Evolutionary conservation across 108 stramenopile genomes (phyloP).

Genomic region (Conticribra guillardii): DNA sequence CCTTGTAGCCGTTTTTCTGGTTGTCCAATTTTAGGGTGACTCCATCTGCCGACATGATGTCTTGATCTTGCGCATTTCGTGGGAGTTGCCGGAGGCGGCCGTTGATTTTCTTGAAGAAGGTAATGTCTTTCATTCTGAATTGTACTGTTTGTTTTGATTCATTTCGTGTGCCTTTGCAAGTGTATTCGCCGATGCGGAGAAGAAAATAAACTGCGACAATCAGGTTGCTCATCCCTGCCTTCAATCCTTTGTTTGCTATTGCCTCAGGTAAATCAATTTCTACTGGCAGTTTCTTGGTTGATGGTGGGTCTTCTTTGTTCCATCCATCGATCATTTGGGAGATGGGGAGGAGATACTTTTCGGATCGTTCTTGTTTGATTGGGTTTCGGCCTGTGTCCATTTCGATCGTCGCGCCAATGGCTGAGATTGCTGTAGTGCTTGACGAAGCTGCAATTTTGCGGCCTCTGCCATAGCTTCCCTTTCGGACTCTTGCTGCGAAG

Average conservation of each 20-base stretch:
- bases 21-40: slow-evolving; percentile 18
- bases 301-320: neutral
- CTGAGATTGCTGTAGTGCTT: slow-evolving; percentile 12
- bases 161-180: neutral
- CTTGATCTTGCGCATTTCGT: neutral
- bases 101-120: slow-evolving; percentile 2
- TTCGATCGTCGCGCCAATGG: slow-evolving; percentile 14
- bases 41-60: neutral
- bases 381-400: neutral
- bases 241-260: neutral
- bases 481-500: neutral
- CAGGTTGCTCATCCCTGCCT: neutral
- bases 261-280: neutral
- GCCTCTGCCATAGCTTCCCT: neutral
- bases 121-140: slow-evolving; percentile 6
- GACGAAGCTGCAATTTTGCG: neutral
- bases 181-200: slow-evolving; percentile 14
- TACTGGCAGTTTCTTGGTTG: neutral
- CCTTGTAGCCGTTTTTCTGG: slow-evolving; percentile 17
- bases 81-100: neutral
- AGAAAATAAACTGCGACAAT: slow-evolving; percentile 14
- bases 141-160: slow-evolving; percentile 14
- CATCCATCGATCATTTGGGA: neutral
- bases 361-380: neutral
- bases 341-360: neutral